Evolutionary conservation across 768 basidiomycete genomes (phyloP).

Genomic region (Cystobasidium tubakii): DNA sequence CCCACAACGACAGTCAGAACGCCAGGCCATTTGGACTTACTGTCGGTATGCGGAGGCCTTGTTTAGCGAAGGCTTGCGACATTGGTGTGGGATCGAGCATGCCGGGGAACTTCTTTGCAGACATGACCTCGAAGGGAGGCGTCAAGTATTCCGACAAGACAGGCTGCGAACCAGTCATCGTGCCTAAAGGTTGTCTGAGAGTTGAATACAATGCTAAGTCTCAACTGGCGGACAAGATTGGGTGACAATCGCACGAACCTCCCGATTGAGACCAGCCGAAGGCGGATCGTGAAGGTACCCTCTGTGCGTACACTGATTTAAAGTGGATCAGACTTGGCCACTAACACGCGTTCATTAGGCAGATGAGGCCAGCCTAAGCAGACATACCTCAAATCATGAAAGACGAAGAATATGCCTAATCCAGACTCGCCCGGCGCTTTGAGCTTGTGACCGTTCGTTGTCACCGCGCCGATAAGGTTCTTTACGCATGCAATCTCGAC

Average conservation of each 20-base stretch:
- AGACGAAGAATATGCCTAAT: constrained; percentile 86
- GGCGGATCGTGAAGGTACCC: constrained; percentile 76
- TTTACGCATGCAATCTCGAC: constrained; percentile 17
- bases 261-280: constrained; percentile 84
- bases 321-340: background rate
- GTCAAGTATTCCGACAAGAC: constrained; percentile 79
- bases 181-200: background rate
- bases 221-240: background rate
- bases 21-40: background rate
- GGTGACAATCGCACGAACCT: constrained; percentile 59
- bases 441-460: constrained; percentile 75
- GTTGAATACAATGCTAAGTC: background rate
- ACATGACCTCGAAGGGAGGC: constrained; percentile 76
- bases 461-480: constrained; percentile 84
- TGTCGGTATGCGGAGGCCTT: constrained; percentile 41
- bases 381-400: constrained; percentile 65
- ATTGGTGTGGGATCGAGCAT: constrained; percentile 39
- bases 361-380: background rate
- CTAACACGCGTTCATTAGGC: too few species aligned
- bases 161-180: constrained; percentile 55
- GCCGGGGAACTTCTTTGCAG: constrained; percentile 67
- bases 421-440: constrained; percentile 71
- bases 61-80: constrained; percentile 38
- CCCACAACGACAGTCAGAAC: background rate
- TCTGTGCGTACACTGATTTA: constrained; percentile 83